Percentiles rank a stretch among this genome's conserved stretches.
Evolutionary conservation across 2,329 filamentous ascomycete species (phyloP).

Genomic region (Exophiala mesophila): DNA sequence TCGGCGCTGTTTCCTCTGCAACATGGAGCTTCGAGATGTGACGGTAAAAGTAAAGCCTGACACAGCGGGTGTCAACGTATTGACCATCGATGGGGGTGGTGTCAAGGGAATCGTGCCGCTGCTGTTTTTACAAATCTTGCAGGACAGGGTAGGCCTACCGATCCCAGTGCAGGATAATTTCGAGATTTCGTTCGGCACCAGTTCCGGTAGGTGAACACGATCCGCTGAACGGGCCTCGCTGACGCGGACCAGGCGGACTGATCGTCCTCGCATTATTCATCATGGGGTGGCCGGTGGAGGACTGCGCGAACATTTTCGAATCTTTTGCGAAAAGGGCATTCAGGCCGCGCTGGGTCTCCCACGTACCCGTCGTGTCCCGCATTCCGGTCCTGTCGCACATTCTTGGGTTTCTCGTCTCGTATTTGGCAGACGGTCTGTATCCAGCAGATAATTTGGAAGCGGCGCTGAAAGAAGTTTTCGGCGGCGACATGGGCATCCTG

Average conservation of each 20-base stretch:
- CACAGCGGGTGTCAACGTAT: constrained; percentile 27
- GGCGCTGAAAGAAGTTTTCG: constrained; percentile 22
- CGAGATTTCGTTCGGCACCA: constrained; percentile 12
- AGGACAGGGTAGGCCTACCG: constrained; percentile 10
- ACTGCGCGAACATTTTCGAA: constrained; percentile 19
- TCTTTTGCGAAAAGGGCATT: constrained; percentile 21
- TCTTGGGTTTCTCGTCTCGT: constrained; percentile 8
- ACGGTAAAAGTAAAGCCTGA: constrained; percentile 22
- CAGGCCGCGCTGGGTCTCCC: constrained; percentile 12
- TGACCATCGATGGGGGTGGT: constrained; percentile 29
- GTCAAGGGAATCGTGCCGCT: constrained; percentile 26
- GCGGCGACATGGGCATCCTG: constrained; percentile 19
- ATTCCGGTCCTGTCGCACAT: constrained; percentile 16
- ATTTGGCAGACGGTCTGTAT: constrained; percentile 22
- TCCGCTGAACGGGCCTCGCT: constrained; percentile 1
- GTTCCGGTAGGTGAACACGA: constrained; percentile 13
- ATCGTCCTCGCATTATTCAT: constrained; percentile 20
- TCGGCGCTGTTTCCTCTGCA: constrained; percentile 12
- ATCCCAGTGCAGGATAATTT: constrained; percentile 15
- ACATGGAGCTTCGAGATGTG: constrained; percentile 6
- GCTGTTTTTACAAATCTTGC: constrained; percentile 7
- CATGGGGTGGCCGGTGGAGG: constrained; percentile 18
- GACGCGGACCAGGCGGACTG: constrained; percentile 19
- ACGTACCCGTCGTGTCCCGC: constrained; percentile 4
- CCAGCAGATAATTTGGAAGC: constrained; percentile 20